phyloP scores from a whole-genome alignment of 1,284 basidiomycete species.

The Tilletia indica region DNA sequence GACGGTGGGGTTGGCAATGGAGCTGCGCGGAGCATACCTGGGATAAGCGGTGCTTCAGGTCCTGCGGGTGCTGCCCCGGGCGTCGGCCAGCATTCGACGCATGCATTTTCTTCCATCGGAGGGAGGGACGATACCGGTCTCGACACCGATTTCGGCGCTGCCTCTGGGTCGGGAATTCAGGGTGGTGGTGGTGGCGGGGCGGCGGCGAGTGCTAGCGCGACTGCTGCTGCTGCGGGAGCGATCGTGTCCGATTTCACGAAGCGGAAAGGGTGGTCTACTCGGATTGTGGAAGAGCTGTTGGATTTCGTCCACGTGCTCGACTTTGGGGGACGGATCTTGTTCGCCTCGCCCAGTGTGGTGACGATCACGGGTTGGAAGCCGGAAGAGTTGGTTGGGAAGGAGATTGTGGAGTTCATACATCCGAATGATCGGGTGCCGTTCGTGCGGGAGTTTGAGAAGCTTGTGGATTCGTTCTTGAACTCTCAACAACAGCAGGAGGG shows the following conservation, averaged over 20 bases:
- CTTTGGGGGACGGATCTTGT: conserved; percentile 36
- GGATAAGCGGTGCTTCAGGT: conserved; percentile 11
- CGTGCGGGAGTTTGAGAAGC: conserved; percentile 35
- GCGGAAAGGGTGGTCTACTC: conserved; percentile 46
- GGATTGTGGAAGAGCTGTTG: conserved; percentile 47
- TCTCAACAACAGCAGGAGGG: neutral
- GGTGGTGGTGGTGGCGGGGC: conserved; percentile 19
- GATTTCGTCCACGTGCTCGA: conserved; percentile 50
- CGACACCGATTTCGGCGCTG: conserved; percentile 28
- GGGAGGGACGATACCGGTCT: conserved; percentile 21
- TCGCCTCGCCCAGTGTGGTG: conserved; percentile 40
- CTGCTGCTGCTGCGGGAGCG: conserved; percentile 29
- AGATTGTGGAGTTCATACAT: conserved; percentile 43
- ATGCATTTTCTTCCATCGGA: neutral
- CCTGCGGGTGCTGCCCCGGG: neutral
- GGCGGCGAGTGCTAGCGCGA: conserved; percentile 25
- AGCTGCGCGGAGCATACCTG: conserved; percentile 6
- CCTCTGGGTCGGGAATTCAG: conserved; percentile 15
- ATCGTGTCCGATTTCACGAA: conserved; percentile 46
- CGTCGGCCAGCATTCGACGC: neutral
- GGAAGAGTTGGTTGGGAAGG: conserved; percentile 42
- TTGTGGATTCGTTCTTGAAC: conserved; percentile 19
- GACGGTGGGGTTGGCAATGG: conserved; percentile 8
- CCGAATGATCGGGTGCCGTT: conserved; percentile 42
- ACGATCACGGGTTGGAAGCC: conserved; percentile 45